Evolutionary conservation across 345 rosid genomes (phyloP).

Genomic region (Pugionium cornutum): DNA sequence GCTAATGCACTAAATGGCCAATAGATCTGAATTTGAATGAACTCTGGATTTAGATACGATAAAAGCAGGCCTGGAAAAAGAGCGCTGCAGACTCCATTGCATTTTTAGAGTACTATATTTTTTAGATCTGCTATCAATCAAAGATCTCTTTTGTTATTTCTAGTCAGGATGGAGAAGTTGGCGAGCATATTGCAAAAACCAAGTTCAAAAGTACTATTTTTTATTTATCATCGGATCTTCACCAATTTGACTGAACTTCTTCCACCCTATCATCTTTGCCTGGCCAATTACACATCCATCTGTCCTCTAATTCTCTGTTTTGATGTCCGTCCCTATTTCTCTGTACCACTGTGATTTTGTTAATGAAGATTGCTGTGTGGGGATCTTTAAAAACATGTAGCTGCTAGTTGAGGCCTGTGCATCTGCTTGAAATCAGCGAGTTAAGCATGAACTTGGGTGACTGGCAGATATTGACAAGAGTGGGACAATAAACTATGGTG

Average conservation of each 20-base stretch:
- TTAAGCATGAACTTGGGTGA: conserved; percentile 17
- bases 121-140: conserved; percentile 32
- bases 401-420: conserved; percentile 18
- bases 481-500: conserved; percentile 93
- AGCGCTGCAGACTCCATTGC: conserved; percentile 29
- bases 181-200: conserved; percentile 19
- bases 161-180: conserved; percentile 34
- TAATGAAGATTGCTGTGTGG: background rate
- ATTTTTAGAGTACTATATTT: conserved; percentile 41
- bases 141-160: conserved; percentile 27
- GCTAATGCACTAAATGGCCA: conserved; percentile 1
- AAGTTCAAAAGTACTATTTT: conserved; percentile 18
- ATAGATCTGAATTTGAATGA: background rate
- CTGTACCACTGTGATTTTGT: conserved; percentile 4
- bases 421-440: conserved; percentile 15
- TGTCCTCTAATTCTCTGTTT: conserved; percentile 14
- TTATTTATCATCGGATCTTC: conserved; percentile 19
- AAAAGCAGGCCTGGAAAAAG: conserved; percentile 20
- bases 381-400: conserved; percentile 9
- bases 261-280: conserved; percentile 26
- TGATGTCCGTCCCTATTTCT: background rate
- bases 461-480: conserved; percentile 97
- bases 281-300: conserved; percentile 24
- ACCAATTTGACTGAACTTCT: conserved; percentile 26
- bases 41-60: conserved; percentile 6